Evolutionary conservation across 768 basidiomycete species (phyloP).

Genomic region (Russula virescens): DNA sequence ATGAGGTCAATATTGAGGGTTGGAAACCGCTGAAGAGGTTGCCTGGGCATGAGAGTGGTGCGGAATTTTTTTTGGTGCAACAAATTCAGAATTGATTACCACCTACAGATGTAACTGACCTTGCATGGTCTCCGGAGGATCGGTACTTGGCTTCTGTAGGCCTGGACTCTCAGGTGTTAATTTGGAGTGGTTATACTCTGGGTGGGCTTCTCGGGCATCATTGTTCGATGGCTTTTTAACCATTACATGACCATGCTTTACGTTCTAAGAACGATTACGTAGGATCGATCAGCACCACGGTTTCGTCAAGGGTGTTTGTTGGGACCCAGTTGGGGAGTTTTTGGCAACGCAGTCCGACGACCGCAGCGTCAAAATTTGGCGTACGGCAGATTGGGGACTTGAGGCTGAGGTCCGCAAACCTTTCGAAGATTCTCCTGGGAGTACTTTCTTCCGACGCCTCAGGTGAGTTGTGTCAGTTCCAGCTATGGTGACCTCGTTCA

Average conservation of each 20-base stretch:
- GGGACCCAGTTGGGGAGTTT: slow-evolving; percentile 97
- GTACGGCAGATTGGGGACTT: slow-evolving; percentile 85
- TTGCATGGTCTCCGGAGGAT: slow-evolving; percentile 94
- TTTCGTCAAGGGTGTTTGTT: slow-evolving; percentile 98
- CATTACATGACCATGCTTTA: background rate
- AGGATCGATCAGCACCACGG: slow-evolving; percentile 89
- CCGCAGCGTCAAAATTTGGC: slow-evolving; percentile 94
- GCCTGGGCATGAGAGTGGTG: slow-evolving; percentile 93
- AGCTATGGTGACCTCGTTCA: background rate
- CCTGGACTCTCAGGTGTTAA: slow-evolving; percentile 81
- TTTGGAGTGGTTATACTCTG: slow-evolving; percentile 92
- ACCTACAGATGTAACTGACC: slow-evolving; percentile 78
- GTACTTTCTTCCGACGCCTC: slow-evolving; percentile 87
- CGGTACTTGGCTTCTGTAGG: slow-evolving; percentile 91
- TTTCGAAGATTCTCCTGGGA: slow-evolving; percentile 89
- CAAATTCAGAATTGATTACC: slow-evolving; percentile 3
- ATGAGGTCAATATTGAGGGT: slow-evolving; percentile 93
- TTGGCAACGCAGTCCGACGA: slow-evolving; percentile 98
- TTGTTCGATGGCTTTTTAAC: background rate
- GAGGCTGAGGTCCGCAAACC: slow-evolving; percentile 84
- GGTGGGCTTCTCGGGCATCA: slow-evolving; percentile 43
- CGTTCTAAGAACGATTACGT: slow-evolving; percentile 60
- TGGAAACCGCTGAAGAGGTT: slow-evolving; percentile 94
- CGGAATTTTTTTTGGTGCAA: slow-evolving; percentile 26
- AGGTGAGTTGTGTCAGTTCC: slow-evolving; percentile 45